phyloP scores from a whole-genome alignment of 2,329 filamentous ascomycete species.

The Fusarium circinatum region DNA sequence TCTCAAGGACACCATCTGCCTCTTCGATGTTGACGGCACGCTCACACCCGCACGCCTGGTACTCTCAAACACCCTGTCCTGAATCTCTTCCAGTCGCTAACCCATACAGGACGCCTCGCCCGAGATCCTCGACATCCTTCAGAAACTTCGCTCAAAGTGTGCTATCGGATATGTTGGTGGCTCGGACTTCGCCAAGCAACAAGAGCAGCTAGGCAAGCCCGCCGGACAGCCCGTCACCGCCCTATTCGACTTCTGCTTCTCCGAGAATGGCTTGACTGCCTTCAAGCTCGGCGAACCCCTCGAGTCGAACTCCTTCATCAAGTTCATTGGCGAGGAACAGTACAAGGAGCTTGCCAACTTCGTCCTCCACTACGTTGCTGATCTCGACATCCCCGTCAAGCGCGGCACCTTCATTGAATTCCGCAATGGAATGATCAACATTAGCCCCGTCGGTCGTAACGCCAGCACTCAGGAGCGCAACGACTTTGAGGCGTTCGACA shows the following conservation, averaged over 20 bases:
- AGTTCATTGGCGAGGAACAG: conserved; percentile 84
- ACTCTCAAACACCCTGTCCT: conserved; percentile 40
- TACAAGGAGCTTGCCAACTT: conserved; percentile 84
- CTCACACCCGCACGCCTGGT: conserved; percentile 85
- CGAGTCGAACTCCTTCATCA: conserved; percentile 85
- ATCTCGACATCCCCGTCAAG: conserved; percentile 86
- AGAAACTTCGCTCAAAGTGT: conserved; percentile 83
- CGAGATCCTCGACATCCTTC: conserved; percentile 85
- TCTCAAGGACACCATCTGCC: conserved; percentile 89
- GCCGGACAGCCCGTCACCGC: conserved; percentile 74
- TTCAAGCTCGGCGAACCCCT: conserved; percentile 84
- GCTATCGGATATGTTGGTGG: conserved; percentile 94
- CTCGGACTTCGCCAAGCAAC: conserved; percentile 91
- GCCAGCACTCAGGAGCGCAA: conserved; percentile 82
- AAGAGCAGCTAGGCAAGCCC: conserved; percentile 86
- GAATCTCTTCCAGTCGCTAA: not conserved
- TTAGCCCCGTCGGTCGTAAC: conserved; percentile 86
- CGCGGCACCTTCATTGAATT: conserved; percentile 88
- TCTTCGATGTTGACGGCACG: conserved; percentile 97
- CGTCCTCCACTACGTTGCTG: conserved; percentile 83
- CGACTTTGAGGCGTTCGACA: conserved; percentile 85
- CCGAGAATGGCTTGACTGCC: conserved; percentile 95
- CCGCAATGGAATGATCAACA: conserved; percentile 91
- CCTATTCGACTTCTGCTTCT: conserved; percentile 97
- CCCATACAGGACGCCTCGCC: conserved; percentile 71